Evolutionary conservation across 345 rosid species (phyloP).

Genomic region (Anastatica hierochuntica): DNA sequence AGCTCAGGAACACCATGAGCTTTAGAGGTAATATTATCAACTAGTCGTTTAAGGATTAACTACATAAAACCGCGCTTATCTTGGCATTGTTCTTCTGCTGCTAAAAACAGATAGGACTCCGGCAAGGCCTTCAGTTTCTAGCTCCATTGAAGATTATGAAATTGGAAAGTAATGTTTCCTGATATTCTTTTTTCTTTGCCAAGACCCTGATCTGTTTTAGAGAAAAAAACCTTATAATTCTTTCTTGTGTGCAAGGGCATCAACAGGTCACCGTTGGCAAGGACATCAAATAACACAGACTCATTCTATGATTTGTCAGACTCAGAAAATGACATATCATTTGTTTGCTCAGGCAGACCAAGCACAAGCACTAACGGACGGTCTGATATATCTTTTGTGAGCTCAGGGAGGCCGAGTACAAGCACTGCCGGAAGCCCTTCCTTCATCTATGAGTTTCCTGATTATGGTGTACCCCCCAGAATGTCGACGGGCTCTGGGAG

Average conservation of each 20-base stretch:
- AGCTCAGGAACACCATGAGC: conserved; percentile 28
- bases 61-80: not conserved
- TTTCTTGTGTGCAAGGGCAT: not conserved
- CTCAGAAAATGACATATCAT: conserved; percentile 61
- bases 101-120: conserved; percentile 35
- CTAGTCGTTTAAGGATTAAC: not conserved
- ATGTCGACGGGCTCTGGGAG: conserved; percentile 55
- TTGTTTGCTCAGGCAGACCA: conserved; percentile 31
- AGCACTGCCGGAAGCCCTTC: conserved; percentile 37
- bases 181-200: not conserved
- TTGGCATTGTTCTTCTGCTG: not conserved
- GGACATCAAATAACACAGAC: conserved; percentile 30
- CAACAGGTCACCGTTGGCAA: conserved; percentile 47
- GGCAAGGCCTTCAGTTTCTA: conserved; percentile 35
- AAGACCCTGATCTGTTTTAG: not conserved
- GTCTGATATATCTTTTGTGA: conserved; percentile 72
- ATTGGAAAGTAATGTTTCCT: conserved; percentile 43
- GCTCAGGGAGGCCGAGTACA: conserved; percentile 76
- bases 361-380: conserved; percentile 25
- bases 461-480: conserved; percentile 34
- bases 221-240: not conserved
- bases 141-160: conserved; percentile 39
- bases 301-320: conserved; percentile 42
- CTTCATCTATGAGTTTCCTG: conserved; percentile 38
- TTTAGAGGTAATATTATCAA: conserved; percentile 38